These are phyloP conservation scores for Actinomortierella wolfii DNA, from an alignment of 371 early-diverging fungal genomes.

Conservation along the genomic window DNA sequence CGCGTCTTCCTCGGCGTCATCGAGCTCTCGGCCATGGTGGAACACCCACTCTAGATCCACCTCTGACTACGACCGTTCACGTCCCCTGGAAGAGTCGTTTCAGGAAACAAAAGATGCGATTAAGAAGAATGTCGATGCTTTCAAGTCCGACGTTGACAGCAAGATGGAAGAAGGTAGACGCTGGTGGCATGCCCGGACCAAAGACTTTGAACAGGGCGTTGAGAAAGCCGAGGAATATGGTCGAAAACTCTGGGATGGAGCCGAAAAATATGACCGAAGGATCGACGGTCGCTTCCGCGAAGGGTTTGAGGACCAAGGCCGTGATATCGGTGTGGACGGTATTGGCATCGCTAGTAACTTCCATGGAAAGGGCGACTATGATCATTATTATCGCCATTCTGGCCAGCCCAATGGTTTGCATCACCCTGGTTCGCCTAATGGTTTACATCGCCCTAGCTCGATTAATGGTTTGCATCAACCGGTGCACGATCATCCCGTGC, in stretches of 20 bases:
- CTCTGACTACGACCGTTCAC: too few relatives aligned
- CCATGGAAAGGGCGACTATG: conserved; percentile 6
- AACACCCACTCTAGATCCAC: conserved; percentile 1
- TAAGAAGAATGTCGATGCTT: too few relatives aligned
- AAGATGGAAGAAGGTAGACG: conserved; percentile 9
- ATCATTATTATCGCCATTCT: neutral
- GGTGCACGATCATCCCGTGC: too few relatives aligned
- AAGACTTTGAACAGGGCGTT: conserved; percentile 13
- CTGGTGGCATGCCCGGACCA: conserved; percentile 16
- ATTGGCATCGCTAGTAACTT: neutral
- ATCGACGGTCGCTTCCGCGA: conserved; percentile 11
- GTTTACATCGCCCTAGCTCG: too few relatives aligned
- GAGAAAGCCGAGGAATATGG: conserved; percentile 11
- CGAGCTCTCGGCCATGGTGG: conserved; percentile 17
- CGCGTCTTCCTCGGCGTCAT: neutral
- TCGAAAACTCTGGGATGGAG: neutral
- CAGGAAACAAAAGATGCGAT: too few relatives aligned
- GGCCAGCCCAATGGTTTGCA: too few relatives aligned
- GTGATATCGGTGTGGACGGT: conserved; percentile 4
- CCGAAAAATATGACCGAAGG: conserved; percentile 10
- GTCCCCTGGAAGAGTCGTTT: too few relatives aligned
- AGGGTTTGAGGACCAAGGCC: conserved; percentile 10
- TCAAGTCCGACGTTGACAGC: conserved; percentile 18
- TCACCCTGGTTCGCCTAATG: too few relatives aligned
- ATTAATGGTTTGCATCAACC: too few relatives aligned